Evolutionary conservation across 495 filamentous ascomycete species (phyloP).

Genomic region (Letharia columbiana): DNA sequence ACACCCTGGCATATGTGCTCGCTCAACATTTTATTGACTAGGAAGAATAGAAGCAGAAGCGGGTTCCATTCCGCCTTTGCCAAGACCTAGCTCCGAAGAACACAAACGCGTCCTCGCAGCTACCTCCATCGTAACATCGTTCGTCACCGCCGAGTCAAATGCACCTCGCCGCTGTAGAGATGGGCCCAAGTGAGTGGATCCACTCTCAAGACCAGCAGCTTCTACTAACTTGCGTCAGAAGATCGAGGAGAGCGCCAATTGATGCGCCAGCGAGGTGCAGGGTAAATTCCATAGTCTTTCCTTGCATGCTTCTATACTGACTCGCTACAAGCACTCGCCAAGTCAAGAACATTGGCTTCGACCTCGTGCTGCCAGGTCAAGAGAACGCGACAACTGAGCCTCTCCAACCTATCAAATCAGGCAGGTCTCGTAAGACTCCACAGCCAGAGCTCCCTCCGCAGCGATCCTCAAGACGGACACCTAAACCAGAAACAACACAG

Average conservation of each 20-base stretch:
- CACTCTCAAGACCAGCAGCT: not conserved
- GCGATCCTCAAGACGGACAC: constrained; percentile 17
- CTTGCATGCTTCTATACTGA: constrained; percentile 1
- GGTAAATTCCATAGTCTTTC: constrained; percentile 10
- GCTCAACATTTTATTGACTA: too few relatives aligned
- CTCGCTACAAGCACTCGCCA: constrained; percentile 17
- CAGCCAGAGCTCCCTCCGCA: constrained; percentile 18
- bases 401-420: constrained; percentile 18
- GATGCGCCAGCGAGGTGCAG: constrained; percentile 25
- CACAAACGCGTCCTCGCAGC: not conserved
- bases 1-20: too few relatives aligned
- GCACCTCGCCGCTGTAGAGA: not conserved
- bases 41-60: too few relatives aligned
- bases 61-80: not conserved
- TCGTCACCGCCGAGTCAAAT: not conserved
- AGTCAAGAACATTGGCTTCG: constrained; percentile 20
- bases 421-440: constrained; percentile 16
- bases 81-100: not conserved
- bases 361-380: constrained; percentile 20
- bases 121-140: too few relatives aligned
- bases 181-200: not conserved
- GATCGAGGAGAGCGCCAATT: constrained; percentile 19
- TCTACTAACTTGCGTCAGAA: not conserved
- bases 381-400: not conserved
- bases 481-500: constrained; percentile 5